Conservation (phyloP, 148 eudicot genomes). For the Fagopyrum tataricum region DNA sequence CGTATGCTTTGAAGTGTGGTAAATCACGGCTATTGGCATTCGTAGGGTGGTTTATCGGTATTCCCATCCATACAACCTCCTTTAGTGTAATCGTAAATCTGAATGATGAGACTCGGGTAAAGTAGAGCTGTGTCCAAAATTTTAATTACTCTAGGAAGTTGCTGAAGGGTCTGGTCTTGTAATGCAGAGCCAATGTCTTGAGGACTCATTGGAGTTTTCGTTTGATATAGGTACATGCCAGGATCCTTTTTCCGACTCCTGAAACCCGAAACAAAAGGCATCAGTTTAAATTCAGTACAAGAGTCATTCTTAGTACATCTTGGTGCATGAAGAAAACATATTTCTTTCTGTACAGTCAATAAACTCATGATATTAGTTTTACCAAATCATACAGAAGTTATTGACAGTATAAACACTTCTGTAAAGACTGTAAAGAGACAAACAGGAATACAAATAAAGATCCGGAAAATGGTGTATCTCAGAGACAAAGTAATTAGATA, state of each 20-base stretch:
- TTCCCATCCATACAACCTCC: not conserved
- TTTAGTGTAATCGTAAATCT: too few relatives aligned
- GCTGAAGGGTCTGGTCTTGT: slow-evolving; percentile 21
- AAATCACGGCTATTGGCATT: not conserved
- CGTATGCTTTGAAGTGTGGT: not conserved
- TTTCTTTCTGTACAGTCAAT: not conserved
- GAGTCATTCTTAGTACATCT: not conserved
- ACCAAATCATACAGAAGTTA: not conserved
- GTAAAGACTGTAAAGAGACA: not conserved
- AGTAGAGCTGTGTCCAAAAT: not conserved
- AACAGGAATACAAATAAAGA: not conserved
- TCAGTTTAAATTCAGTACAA: not conserved
- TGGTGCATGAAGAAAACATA: not conserved
- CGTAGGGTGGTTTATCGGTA: not conserved
- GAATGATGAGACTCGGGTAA: not conserved
- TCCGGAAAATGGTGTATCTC: not conserved
- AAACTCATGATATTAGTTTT: not conserved
- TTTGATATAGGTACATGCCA: slow-evolving; percentile 60
- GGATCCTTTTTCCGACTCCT: slow-evolving; percentile 56
- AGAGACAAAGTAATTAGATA: not conserved
- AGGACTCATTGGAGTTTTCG: slow-evolving; percentile 37
- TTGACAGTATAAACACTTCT: not conserved
- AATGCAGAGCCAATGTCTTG: slow-evolving; percentile 71
- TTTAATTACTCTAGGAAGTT: not conserved
- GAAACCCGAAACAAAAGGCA: slow-evolving; percentile 14